Conservation (phyloP, 1,284 basidiomycete species). For the Hortiboletus rubellus region DNA sequence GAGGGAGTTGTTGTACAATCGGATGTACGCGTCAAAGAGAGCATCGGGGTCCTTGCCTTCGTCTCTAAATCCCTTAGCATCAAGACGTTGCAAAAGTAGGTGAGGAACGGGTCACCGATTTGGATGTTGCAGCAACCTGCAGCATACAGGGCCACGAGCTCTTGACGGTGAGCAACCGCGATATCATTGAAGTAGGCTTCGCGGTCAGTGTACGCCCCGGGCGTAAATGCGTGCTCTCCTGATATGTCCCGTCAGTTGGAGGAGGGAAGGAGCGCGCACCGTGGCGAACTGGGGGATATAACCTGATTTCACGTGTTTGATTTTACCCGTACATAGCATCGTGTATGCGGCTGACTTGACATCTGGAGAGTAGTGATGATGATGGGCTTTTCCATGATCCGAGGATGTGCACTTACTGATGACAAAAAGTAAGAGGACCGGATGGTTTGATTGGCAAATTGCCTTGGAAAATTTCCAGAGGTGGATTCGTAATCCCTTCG, state of each 20-base stretch:
- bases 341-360: constrained; percentile 44
- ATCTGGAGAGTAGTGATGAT: constrained; percentile 39
- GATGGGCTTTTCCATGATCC: constrained; percentile 20
- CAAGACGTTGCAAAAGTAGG: constrained; percentile 62
- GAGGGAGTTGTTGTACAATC: constrained; percentile 68
- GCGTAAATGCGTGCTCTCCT: constrained; percentile 26
- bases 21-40: constrained; percentile 68
- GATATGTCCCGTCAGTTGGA: not conserved
- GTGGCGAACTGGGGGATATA: constrained; percentile 47
- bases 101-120: constrained; percentile 72
- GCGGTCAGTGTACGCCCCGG: constrained; percentile 25
- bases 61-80: constrained; percentile 66
- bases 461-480: constrained; percentile 31
- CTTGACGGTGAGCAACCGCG: constrained; percentile 66
- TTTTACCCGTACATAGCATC: constrained; percentile 29
- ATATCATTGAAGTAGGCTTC: constrained; percentile 77
- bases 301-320: no score
- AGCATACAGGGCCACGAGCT: constrained; percentile 70
- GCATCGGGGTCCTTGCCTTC: constrained; percentile 61
- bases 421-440: constrained; percentile 56
- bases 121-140: constrained; percentile 75
- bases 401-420: constrained; percentile 43
- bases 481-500: no score
- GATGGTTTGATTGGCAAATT: constrained; percentile 26
- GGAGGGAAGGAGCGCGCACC: constrained; percentile 36